Conservation (phyloP, 768 basidiomycete genomes). For the Amanita pseudoporphyria region DNA sequence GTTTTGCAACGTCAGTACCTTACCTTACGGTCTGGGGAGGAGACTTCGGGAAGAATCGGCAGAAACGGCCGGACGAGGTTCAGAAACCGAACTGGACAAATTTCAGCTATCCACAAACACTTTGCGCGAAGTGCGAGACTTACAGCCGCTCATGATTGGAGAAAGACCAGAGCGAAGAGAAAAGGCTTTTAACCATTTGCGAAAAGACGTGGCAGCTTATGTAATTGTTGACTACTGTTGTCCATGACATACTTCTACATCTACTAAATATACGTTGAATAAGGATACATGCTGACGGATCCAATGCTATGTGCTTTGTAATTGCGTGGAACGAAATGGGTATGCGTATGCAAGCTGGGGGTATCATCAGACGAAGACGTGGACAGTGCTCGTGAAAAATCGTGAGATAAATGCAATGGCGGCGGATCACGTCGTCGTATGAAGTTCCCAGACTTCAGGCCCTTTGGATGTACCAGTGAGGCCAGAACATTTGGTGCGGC, state of each 20-base stretch:
- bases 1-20: conserved; percentile 8
- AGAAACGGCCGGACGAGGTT: conserved; percentile 98
- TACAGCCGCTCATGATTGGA: conserved; percentile 72
- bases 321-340: too few species aligned
- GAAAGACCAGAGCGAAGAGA: conserved; percentile 14
- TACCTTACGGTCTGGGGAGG: conserved; percentile 96
- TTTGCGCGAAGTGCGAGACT: conserved; percentile 20
- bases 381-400: not conserved
- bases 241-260: not conserved
- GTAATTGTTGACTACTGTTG: conserved; percentile 15
- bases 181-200: not conserved
- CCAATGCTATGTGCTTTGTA: not conserved
- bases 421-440: conserved; percentile 2
- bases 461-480: conserved; percentile 16
- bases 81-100: conserved; percentile 82
- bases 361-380: not conserved
- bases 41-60: conserved; percentile 93
- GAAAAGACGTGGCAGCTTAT: conserved; percentile 32
- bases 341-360: not conserved
- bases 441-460: conserved; percentile 6
- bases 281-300: not conserved
- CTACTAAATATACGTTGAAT: too few species aligned
- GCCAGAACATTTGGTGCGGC: conserved; percentile 30
- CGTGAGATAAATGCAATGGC: not conserved
- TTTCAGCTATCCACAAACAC: conserved; percentile 3